Percentiles rank a stretch among this genome's conserved stretches.
phyloP scores from a whole-genome alignment of 1,284 basidiomycete genomes.

The Cryptococcus sp. region DNA sequence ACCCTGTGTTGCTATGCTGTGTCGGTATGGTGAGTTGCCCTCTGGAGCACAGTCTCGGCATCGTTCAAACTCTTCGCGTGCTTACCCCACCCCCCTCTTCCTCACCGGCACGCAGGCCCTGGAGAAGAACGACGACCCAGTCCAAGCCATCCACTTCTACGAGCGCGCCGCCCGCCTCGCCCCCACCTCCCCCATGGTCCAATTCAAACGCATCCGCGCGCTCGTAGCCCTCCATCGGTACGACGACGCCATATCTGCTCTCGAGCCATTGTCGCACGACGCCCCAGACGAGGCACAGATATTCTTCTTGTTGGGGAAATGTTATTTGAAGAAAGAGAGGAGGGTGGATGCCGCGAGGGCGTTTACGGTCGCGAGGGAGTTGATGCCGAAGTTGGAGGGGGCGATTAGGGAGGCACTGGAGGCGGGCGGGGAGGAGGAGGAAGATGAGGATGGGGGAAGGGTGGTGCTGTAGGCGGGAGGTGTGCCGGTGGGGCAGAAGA shows the following conservation, averaged over 20 bases:
- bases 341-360: constrained; percentile 73
- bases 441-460: constrained; percentile 38
- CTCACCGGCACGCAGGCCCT: constrained; percentile 72
- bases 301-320: constrained; percentile 88
- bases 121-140: constrained; percentile 70
- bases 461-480: not conserved
- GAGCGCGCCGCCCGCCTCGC: constrained; percentile 69
- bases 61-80: not conserved
- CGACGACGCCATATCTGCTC: constrained; percentile 68
- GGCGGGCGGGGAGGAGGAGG: constrained; percentile 53
- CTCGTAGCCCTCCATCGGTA: constrained; percentile 76
- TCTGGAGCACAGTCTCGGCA: not conserved
- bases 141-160: constrained; percentile 70
- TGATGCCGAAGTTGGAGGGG: constrained; percentile 53
- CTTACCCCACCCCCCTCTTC: not conserved
- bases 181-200: constrained; percentile 80
- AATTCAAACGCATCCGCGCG: constrained; percentile 85
- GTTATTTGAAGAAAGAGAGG: constrained; percentile 73
- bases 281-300: constrained; percentile 93
- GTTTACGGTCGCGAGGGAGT: constrained; percentile 80
- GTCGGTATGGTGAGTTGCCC: constrained; percentile 74
- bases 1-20: constrained; percentile 83
- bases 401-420: constrained; percentile 45
- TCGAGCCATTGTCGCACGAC: constrained; percentile 69
- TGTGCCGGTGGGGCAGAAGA: too few species aligned